Evolutionary conservation across 106 monocot species (phyloP).

Genomic region (Xerophyta viscosa): DNA sequence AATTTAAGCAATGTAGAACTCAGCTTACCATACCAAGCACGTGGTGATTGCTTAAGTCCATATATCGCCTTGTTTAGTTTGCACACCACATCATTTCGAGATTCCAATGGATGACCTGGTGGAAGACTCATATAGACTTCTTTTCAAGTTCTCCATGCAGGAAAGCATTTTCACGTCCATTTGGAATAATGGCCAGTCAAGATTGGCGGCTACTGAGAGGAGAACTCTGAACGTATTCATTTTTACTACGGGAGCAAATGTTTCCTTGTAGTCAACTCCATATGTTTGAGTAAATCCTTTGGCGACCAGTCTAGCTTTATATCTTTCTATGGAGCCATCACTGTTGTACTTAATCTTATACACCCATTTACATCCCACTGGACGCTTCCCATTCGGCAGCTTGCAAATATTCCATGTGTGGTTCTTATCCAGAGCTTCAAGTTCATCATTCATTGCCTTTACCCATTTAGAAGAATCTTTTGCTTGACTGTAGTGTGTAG

Average conservation of each 20-base stretch:
- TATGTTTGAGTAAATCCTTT: constrained; percentile 6
- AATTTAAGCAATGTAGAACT: not conserved
- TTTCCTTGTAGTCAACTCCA: constrained; percentile 2
- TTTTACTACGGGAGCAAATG: constrained; percentile 9
- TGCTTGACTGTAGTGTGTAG: no score
- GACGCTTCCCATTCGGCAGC: not conserved
- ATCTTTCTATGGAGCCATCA: constrained; percentile 1
- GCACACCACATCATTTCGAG: not conserved
- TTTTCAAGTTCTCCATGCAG: constrained; percentile 8
- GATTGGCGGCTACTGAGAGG: constrained; percentile 5
- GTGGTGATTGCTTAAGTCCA: constrained; percentile 22
- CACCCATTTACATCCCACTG: constrained; percentile 5
- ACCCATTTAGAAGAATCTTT: no score
- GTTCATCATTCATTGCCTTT: not conserved
- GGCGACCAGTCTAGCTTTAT: constrained; percentile 3
- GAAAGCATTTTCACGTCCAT: constrained; percentile 11
- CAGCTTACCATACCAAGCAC: constrained; percentile 13
- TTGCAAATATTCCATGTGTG: not conserved
- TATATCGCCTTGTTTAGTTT: constrained; percentile 18
- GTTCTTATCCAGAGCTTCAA: constrained; percentile 5
- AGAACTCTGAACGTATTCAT: constrained; percentile 1
- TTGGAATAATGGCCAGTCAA: constrained; percentile 2
- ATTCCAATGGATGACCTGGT: not conserved
- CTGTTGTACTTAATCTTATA: not conserved
- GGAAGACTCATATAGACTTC: constrained; percentile 17